phyloP scores from a whole-genome alignment of 345 rosid species.

The Passiflora organensis region DNA sequence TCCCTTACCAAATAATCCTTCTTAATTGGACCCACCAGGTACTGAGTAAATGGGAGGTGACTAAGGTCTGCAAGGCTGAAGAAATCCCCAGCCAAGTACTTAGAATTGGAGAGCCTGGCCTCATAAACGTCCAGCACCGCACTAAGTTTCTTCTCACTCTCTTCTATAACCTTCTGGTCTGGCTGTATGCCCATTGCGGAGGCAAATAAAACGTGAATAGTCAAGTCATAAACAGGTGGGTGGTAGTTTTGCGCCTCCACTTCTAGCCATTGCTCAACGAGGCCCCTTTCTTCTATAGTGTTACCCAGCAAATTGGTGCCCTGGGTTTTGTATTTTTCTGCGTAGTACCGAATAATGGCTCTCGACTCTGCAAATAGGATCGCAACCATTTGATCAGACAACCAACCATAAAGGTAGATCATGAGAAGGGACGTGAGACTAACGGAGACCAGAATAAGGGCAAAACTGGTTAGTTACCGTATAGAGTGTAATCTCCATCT shows the following conservation, averaged over 20 bases:
- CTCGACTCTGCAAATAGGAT: constrained; percentile 43
- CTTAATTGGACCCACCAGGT: constrained; percentile 47
- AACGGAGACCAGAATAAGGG: no score
- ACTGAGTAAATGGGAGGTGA: constrained; percentile 53
- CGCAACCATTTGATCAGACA: not conserved
- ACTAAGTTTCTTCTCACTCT: constrained; percentile 53
- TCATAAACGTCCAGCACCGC: constrained; percentile 55
- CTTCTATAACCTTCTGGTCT: constrained; percentile 44
- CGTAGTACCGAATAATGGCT: constrained; percentile 61
- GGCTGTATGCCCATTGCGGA: constrained; percentile 36
- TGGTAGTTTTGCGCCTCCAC: constrained; percentile 52
- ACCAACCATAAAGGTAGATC: no score
- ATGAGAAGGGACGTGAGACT: no score
- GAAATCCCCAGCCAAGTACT: constrained; percentile 66
- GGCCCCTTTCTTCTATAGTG: constrained; percentile 43
- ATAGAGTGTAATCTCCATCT: constrained; percentile 63
- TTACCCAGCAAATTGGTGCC: constrained; percentile 41
- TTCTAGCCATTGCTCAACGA: constrained; percentile 67
- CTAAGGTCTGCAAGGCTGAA: constrained; percentile 66
- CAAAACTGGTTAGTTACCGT: no score
- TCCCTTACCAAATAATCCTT: constrained; percentile 47
- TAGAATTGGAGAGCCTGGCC: constrained; percentile 49
- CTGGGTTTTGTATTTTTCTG: constrained; percentile 53
- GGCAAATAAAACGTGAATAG: constrained; percentile 39
- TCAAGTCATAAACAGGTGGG: constrained; percentile 38